These are phyloP conservation scores for Penicillium sp. DNA, from an alignment of 2,329 filamentous ascomycete species.

Conservation along the genomic window DNA sequence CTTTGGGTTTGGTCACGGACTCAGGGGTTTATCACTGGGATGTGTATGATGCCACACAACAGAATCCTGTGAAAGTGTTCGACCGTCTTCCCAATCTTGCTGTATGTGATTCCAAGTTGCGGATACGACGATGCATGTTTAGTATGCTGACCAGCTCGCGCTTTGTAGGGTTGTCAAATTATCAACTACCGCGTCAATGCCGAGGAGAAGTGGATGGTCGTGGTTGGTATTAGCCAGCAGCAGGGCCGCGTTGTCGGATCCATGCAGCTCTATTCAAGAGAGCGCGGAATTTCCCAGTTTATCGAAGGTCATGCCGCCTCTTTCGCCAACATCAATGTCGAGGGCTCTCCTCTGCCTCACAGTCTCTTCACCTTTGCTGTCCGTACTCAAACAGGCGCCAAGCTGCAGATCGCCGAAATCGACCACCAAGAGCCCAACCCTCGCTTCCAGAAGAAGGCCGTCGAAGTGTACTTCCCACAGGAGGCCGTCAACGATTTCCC, in stretches of 20 bases:
- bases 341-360: slow-evolving; percentile 83
- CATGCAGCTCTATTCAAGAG: slow-evolving; percentile 96
- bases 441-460: slow-evolving; percentile 87
- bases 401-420: slow-evolving; percentile 96
- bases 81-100: slow-evolving; percentile 87
- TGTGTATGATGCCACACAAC: slow-evolving; percentile 78
- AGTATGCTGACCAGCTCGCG: slow-evolving; percentile 4
- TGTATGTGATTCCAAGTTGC: slow-evolving; percentile 52
- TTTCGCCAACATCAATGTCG: slow-evolving; percentile 83
- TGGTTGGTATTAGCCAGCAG: slow-evolving; percentile 92
- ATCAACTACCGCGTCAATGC: slow-evolving; percentile 98
- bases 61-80: slow-evolving; percentile 82
- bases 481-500: slow-evolving; percentile 97
- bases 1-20: slow-evolving; percentile 85
- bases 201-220: slow-evolving; percentile 97
- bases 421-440: slow-evolving; percentile 89
- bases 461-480: slow-evolving; percentile 95
- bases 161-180: slow-evolving; percentile 80
- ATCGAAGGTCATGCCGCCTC: slow-evolving; percentile 96
- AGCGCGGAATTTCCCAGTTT: slow-evolving; percentile 92
- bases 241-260: slow-evolving; percentile 90
- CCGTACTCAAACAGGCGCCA: slow-evolving; percentile 80
- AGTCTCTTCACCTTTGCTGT: slow-evolving; percentile 98
- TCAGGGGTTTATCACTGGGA: slow-evolving; percentile 96
- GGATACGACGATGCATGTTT: background rate